Conservation (phyloP, 192 early-diverging fungal species). For the Geosiphon pyriformis region DNA sequence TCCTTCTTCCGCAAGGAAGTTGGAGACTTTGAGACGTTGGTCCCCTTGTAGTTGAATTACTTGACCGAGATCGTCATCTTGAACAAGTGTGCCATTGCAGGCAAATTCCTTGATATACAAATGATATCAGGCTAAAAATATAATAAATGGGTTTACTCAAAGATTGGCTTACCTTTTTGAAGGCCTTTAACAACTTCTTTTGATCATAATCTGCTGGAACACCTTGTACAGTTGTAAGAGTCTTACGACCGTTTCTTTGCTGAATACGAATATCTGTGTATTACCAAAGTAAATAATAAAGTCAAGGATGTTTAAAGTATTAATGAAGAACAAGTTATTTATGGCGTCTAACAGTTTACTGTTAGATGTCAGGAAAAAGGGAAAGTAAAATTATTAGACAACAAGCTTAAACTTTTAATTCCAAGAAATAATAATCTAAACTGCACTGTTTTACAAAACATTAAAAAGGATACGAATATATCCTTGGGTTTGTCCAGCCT, state of each 20-base stretch:
- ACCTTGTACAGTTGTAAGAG: constrained; percentile 92
- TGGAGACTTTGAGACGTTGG: constrained; percentile 77
- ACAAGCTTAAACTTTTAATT: not conserved
- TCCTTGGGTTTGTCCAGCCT: constrained; percentile 36
- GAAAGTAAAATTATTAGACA: not conserved
- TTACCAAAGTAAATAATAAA: not conserved
- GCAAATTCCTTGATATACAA: constrained; percentile 58
- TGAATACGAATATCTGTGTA: constrained; percentile 92
- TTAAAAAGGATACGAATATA: constrained; percentile 40
- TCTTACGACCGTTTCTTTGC: constrained; percentile 95
- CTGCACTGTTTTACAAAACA: not conserved
- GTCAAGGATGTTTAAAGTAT: constrained; percentile 15
- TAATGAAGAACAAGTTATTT: too few relatives aligned
- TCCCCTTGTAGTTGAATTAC: constrained; percentile 95
- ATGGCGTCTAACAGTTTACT: too few relatives aligned
- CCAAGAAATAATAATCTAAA: not conserved
- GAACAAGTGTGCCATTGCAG: constrained; percentile 92
- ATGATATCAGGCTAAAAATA: not conserved
- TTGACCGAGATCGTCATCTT: constrained; percentile 87
- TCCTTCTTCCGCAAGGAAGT: constrained; percentile 71
- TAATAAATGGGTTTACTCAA: not conserved
- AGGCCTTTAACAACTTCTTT: constrained; percentile 89
- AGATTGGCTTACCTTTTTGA: constrained; percentile 67
- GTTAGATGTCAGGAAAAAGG: too few relatives aligned
- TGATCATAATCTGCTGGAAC: constrained; percentile 79